Conservation (phyloP, 768 basidiomycete genomes). For the Tulasnella sp. region DNA sequence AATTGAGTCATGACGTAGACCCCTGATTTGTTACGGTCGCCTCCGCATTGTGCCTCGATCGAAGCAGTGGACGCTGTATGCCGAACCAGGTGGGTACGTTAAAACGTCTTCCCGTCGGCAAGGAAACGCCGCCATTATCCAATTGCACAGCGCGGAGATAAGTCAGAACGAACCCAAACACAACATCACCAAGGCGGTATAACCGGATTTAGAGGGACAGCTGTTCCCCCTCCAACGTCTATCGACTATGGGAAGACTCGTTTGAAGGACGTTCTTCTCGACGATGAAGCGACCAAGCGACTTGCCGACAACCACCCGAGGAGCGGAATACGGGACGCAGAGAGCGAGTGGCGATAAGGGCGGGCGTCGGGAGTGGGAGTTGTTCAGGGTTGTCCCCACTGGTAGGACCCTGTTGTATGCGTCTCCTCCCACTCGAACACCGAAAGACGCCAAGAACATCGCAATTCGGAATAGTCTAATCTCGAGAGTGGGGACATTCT, state of each 20-base stretch:
- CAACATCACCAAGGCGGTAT: background rate
- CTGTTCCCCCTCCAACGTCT: background rate
- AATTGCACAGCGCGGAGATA: background rate
- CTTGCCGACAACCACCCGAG: background rate
- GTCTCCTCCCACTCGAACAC: background rate
- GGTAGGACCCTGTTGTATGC: background rate
- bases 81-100: background rate
- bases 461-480: background rate
- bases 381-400: background rate
- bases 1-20: background rate
- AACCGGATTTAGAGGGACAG: background rate
- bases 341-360: background rate
- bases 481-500: background rate
- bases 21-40: background rate
- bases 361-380: background rate
- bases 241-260: background rate
- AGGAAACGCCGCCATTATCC: background rate
- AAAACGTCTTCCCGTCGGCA: background rate
- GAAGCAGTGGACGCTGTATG: background rate
- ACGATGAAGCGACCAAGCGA: background rate
- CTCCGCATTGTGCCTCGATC: background rate
- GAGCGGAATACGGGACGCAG: background rate
- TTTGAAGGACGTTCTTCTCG: background rate
- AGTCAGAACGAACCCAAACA: background rate
- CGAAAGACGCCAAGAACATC: background rate